Percentiles rank a stretch among this genome's conserved stretches.
Conservation (phyloP, 2,329 filamentous ascomycete species). For the Colletotrichum simmondsii region DNA sequence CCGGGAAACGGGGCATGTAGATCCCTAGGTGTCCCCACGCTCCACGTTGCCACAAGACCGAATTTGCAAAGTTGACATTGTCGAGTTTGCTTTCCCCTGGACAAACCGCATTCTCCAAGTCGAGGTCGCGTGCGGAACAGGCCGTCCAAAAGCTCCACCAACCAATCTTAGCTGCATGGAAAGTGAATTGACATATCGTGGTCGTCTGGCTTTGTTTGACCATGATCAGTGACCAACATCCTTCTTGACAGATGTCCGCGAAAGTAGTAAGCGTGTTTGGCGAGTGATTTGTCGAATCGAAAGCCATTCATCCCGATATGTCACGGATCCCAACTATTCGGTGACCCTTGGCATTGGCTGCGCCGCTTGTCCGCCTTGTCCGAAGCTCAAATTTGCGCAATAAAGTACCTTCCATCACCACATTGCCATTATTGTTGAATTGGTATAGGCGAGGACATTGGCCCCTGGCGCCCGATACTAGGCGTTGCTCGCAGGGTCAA, state of each 20-base stretch:
- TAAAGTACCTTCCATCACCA: neutral
- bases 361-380: neutral
- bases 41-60: slow-evolving; percentile 2
- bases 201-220: neutral
- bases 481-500: neutral
- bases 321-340: neutral
- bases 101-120: neutral
- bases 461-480: neutral
- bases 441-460: neutral
- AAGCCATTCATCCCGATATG: neutral
- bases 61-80: slow-evolving; percentile 2
- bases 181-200: neutral
- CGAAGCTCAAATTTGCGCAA: neutral
- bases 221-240: neutral
- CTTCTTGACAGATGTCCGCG: neutral
- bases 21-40: slow-evolving; percentile 1
- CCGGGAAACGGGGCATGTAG: neutral
- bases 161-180: slow-evolving; percentile 16
- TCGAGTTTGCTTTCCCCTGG: slow-evolving; percentile 12
- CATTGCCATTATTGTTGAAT: neutral
- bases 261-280: neutral
- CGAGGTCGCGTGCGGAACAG: slow-evolving; percentile 13
- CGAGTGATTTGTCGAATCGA: neutral
- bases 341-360: neutral
- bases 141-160: slow-evolving; percentile 14